Conservation (phyloP, 2,329 filamentous ascomycete genomes). For the Trichoderma koningiopsis region DNA sequence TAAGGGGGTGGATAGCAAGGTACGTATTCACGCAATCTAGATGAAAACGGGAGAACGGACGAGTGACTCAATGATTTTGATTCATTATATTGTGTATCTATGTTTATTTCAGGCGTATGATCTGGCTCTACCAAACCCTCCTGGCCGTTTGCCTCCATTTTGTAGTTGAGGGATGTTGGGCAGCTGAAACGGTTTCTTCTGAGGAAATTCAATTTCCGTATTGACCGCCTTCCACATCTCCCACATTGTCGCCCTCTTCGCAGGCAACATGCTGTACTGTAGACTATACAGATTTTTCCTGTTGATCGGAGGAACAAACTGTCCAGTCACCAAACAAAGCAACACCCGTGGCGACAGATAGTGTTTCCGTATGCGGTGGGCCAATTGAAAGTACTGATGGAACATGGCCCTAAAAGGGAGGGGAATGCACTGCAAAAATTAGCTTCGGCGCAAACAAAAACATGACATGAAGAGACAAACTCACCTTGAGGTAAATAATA, state of each 20-base stretch:
- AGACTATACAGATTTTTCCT: constrained; percentile 92
- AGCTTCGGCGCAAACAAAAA: not conserved
- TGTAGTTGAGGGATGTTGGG: constrained; percentile 39
- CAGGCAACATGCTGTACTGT: constrained; percentile 97
- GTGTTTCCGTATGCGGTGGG: constrained; percentile 87
- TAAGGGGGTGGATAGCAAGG: not conserved
- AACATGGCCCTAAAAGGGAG: constrained; percentile 93
- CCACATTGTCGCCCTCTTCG: constrained; percentile 72
- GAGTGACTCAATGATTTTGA: not conserved
- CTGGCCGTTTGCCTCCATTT: constrained; percentile 37
- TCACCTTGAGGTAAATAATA: constrained; percentile 82
- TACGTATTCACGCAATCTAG: not conserved
- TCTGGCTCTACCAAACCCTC: constrained; percentile 35
- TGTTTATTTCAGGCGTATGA: constrained; percentile 14
- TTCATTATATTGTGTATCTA: not conserved
- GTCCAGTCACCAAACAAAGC: constrained; percentile 82
- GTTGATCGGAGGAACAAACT: constrained; percentile 93
- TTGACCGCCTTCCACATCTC: constrained; percentile 83
- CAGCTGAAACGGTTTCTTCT: constrained; percentile 47
- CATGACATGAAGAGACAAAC: constrained; percentile 22
- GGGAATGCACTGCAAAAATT: constrained; percentile 69
- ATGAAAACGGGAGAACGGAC: not conserved
- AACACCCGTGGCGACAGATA: constrained; percentile 89
- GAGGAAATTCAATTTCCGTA: constrained; percentile 43
- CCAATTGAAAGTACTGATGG: constrained; percentile 94